These are phyloP conservation scores for Amanita pseudoporphyria DNA, from an alignment of 768 basidiomycete species.

Conservation along the genomic window DNA sequence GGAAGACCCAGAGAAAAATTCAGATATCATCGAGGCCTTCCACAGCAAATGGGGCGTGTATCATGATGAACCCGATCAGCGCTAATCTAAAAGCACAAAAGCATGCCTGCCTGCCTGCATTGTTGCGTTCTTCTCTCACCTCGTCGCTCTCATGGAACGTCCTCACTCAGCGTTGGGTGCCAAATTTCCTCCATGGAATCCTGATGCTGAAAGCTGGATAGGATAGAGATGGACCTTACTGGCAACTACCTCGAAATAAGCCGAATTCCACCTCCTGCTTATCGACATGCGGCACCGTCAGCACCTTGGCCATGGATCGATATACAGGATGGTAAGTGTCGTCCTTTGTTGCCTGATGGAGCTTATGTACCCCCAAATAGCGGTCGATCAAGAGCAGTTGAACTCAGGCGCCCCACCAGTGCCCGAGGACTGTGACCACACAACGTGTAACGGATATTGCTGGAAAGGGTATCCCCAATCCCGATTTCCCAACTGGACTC, in stretches of 20 bases:
- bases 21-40: no score
- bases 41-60: no score
- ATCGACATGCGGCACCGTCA: conserved; percentile 38
- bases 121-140: not conserved
- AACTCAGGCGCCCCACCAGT: conserved; percentile 27
- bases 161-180: not conserved
- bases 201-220: not conserved
- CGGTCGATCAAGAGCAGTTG: conserved; percentile 23
- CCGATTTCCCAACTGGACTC: conserved; percentile 49
- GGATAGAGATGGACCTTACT: not conserved
- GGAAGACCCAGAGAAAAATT: no score
- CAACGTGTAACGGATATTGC: conserved; percentile 24
- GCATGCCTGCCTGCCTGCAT: no score
- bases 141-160: not conserved
- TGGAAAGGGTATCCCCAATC: conserved; percentile 35
- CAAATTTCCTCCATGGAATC: no score
- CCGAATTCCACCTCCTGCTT: conserved; percentile 25
- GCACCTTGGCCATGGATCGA: conserved; percentile 40
- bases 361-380: not conserved
- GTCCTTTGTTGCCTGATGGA: not conserved
- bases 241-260: not conserved
- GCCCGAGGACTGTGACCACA: conserved; percentile 27
- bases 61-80: not conserved
- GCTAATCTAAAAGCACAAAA: not conserved
- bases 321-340: conserved; percentile 24